These are phyloP conservation scores for Vicia sativa DNA, from an alignment of 306 rosid genomes.

Conservation along the genomic window DNA sequence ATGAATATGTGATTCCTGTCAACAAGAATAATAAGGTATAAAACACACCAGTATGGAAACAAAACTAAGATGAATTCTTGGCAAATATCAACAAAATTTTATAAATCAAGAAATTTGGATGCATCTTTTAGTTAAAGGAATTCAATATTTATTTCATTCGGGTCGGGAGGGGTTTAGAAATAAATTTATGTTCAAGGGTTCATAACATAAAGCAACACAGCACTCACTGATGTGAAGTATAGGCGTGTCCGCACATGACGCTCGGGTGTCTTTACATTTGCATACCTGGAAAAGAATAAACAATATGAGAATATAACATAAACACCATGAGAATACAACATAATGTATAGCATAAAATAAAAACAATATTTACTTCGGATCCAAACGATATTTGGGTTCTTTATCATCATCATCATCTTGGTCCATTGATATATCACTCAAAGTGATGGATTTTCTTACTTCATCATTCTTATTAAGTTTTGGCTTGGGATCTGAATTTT, in stretches of 20 bases:
- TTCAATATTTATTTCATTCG: slow-evolving; percentile 12
- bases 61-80: slow-evolving; percentile 1
- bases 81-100: background rate
- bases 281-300: slow-evolving; percentile 63
- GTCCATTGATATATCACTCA: slow-evolving; percentile 70
- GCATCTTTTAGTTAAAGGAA: slow-evolving; percentile 22
- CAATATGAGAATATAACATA: slow-evolving; percentile 19
- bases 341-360: slow-evolving; percentile 19
- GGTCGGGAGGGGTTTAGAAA: background rate
- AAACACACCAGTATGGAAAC: slow-evolving; percentile 10
- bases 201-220: slow-evolving; percentile 14
- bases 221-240: slow-evolving; percentile 91
- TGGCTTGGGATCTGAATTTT: slow-evolving; percentile 57
- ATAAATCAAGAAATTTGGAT: slow-evolving; percentile 7
- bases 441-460: slow-evolving; percentile 52
- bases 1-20: slow-evolving; percentile 97
- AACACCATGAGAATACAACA: background rate
- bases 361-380: slow-evolving; percentile 71
- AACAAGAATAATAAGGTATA: slow-evolving; percentile 11
- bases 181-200: slow-evolving; percentile 9
- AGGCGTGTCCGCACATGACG: slow-evolving; percentile 96
- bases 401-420: slow-evolving; percentile 96
- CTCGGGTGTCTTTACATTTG: slow-evolving; percentile 94
- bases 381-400: slow-evolving; percentile 94
- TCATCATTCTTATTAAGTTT: slow-evolving; percentile 71